Conservation (phyloP, 257 asterid species). For the Solanum ossicruentum region DNA sequence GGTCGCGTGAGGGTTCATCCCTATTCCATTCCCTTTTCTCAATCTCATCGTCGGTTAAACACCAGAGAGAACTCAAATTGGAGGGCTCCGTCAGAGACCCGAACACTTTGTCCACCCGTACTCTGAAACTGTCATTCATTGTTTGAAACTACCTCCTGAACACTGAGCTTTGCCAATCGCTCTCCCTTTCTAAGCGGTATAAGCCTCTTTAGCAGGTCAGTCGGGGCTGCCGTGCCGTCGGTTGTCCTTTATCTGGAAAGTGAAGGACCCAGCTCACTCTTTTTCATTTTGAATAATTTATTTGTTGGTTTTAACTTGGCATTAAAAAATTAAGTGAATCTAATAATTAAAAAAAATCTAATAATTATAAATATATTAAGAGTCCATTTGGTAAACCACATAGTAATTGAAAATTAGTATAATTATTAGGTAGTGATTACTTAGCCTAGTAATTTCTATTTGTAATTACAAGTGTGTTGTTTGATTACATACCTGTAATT, state of each 20-base stretch:
- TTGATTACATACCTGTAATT: too few species aligned
- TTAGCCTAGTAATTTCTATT: too few species aligned
- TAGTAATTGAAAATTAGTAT: too few species aligned
- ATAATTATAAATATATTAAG: too few species aligned
- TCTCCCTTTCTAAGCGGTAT: not conserved
- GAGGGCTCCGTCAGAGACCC: slow-evolving; percentile 30
- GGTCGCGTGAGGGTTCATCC: not conserved
- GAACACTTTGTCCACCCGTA: slow-evolving; percentile 72
- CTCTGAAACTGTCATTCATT: slow-evolving; percentile 81
- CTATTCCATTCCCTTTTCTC: slow-evolving; percentile 45
- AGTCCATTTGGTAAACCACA: too few species aligned
- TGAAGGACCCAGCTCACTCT: too few species aligned
- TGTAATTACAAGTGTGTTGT: too few species aligned
- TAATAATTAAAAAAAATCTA: too few species aligned
- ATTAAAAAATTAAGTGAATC: too few species aligned
- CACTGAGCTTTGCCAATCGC: not conserved
- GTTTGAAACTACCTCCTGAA: not conserved
- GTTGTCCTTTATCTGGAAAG: not conserved
- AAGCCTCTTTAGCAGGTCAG: not conserved
- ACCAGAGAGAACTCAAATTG: slow-evolving; percentile 36
- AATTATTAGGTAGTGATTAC: too few species aligned
- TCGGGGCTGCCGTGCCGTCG: not conserved
- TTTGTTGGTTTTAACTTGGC: too few species aligned
- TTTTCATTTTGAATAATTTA: too few species aligned
- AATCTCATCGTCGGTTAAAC: slow-evolving; percentile 68